Evolutionary conservation across 495 filamentous ascomycete species (phyloP), one percentile per base, ranked within the genome.

Genomic region (Daldinia decipiens): DNA sequence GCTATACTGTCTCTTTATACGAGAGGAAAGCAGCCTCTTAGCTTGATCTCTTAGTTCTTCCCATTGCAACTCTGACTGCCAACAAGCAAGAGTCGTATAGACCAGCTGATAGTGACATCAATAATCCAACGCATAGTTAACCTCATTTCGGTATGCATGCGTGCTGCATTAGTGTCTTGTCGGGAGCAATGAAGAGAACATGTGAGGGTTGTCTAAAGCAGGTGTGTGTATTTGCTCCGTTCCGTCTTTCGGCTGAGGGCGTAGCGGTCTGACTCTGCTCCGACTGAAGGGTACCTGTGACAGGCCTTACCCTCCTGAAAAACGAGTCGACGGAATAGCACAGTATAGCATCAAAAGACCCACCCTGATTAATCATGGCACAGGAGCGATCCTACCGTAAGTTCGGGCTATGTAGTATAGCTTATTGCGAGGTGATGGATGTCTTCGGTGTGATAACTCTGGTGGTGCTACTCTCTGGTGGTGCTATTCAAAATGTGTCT

Each of bases 21-120:
- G 50, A 45, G 43, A 54, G 43, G 5, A 58, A 31, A 50, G 6
- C n/a, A 13, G 43, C 15, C 17, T n/a, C 12, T 38, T 9, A 36
- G 24, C 29, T 19, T 27, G 43, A 11, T 17, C 34, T 32, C 27
- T 3, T 51, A 21, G 29, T 21, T n/a, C 27, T 26, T n/a, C 21
- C 34, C 24, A 40, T 62, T 38, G 40, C 59, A 58, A 59, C 36
- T 43, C 24, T 27, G 26, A 56, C 38, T 47, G 34, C 70, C 61
- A 73, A 72, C 65, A 61, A 54, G 32, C 38, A 54, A 34, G 43
- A 32, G 34, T 17, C 38, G 47, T 40, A 38, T 61, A 57, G n/a
- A 62, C 65, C 55, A 55, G 43, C 47, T 54, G 31, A 65, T 64
- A 26, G 47, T 72, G 64, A 64, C 59, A 72, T 61, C 21, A 52